Percentiles rank a stretch among this genome's conserved stretches.
phyloP scores from a whole-genome alignment of 1,284 basidiomycete species.

The Austroboletus rostrupii region DNA sequence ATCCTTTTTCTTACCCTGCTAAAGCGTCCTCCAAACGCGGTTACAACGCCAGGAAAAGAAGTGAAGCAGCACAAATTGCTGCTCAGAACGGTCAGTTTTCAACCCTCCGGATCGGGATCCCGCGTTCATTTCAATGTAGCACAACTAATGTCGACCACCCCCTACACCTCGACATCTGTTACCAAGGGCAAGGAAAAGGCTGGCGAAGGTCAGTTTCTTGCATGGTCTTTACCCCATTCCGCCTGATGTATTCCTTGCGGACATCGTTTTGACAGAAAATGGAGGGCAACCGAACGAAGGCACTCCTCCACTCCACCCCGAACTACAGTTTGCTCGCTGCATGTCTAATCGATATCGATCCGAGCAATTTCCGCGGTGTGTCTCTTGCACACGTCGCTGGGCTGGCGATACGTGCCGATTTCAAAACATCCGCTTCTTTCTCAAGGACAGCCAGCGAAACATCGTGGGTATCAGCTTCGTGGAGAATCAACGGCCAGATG shows the following conservation, averaged over 20 bases:
- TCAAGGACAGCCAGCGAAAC: constrained; percentile 53
- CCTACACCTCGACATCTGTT: constrained; percentile 35
- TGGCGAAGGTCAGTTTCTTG: constrained; percentile 34
- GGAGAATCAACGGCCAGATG: constrained; percentile 54
- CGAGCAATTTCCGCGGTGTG: constrained; percentile 70
- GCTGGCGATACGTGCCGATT: constrained; percentile 80
- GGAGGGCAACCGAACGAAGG: constrained; percentile 19
- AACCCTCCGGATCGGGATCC: constrained; percentile 20
- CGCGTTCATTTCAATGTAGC: constrained; percentile 32
- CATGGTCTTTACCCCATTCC: constrained; percentile 3
- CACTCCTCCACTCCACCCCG: constrained; percentile 41
- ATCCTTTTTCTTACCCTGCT: constrained; percentile 15
- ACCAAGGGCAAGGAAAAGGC: constrained; percentile 46
- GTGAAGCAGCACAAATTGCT: constrained; percentile 56
- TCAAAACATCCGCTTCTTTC: constrained; percentile 70
- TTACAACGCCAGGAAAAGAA: constrained; percentile 64
- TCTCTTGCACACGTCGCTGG: constrained; percentile 78
- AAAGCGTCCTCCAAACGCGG: constrained; percentile 55
- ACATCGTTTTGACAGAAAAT: constrained; percentile 25
- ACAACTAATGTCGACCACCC: constrained; percentile 45
- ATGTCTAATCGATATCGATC: constrained; percentile 73
- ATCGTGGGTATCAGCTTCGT: constrained; percentile 67
- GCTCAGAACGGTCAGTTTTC: constrained; percentile 50
- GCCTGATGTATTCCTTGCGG: constrained; percentile 15
- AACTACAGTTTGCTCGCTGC: constrained; percentile 70